These are phyloP conservation scores for Solanum tarapatanum DNA, from an alignment of 257 asterid species.

Conservation along the genomic window DNA sequence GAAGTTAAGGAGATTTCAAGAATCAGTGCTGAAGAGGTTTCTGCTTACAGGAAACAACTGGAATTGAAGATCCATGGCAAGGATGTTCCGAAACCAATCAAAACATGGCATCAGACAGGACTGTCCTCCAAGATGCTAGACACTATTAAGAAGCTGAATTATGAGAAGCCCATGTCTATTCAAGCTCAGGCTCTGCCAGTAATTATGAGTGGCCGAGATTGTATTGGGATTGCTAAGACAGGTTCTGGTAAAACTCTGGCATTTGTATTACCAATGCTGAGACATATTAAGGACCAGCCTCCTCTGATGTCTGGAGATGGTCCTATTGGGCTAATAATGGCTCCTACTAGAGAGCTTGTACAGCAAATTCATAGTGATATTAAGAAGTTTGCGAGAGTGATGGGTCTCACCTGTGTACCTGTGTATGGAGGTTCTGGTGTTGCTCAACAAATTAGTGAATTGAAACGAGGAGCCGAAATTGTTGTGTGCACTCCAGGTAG, in stretches of 20 bases:
- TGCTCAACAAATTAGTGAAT: conserved; percentile 83
- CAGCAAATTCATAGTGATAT: conserved; percentile 80
- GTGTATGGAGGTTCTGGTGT: conserved; percentile 93
- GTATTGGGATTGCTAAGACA: conserved; percentile 88
- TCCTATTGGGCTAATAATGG: conserved; percentile 86
- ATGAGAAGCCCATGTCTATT: conserved; percentile 71
- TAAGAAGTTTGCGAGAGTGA: conserved; percentile 58
- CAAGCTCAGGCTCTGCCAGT: conserved; percentile 91
- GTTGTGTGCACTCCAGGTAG: conserved; percentile 95
- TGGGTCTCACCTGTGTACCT: conserved; percentile 77
- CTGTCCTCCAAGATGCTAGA: conserved; percentile 71
- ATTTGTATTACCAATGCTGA: conserved; percentile 85
- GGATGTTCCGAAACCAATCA: conserved; percentile 82
- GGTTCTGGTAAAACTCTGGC: conserved; percentile 94
- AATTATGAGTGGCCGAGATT: conserved; percentile 89
- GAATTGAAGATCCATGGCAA: conserved; percentile 84
- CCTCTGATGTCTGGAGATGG: conserved; percentile 79
- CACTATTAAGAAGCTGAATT: conserved; percentile 58
- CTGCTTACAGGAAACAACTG: conserved; percentile 55
- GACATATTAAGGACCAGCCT: conserved; percentile 89
- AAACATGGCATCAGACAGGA: conserved; percentile 88
- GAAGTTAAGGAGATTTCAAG: conserved; percentile 70
- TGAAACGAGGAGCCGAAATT: conserved; percentile 86
- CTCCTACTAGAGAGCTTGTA: conserved; percentile 92
- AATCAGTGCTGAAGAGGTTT: conserved; percentile 71